Evolutionary conservation across 2,329 filamentous ascomycete species (phyloP), one percentile per base, ranked within the genome.

Genomic region (Neonectria hederae): DNA sequence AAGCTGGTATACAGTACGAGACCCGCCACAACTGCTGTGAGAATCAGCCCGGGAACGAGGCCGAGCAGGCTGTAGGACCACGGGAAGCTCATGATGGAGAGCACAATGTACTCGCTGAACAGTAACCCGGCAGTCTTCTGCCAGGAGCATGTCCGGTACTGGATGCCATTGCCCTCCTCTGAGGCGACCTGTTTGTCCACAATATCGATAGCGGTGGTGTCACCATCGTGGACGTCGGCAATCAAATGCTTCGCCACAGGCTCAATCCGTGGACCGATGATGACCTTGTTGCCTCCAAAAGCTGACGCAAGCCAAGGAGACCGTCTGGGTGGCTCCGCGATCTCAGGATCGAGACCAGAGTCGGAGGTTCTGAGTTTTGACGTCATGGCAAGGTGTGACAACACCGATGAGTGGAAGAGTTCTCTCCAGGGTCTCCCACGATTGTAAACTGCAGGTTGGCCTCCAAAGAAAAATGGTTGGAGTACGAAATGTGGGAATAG

Each of bases 91-190:
- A 97, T 97, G 76, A 97, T 97, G 63, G 87, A 76, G 79, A 97
- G 82, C 77, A 93, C 97, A 63, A 97, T 97, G 78, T 97, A 97
- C 83, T 97, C 94, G 54, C 93, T 96, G 81, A 97, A 97, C 54
- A 97, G 88, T 71, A 97, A 79, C 1, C 91, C 93, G 0, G 94
- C 93, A 57, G 94, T 97, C 91, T 97, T 97, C 75, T 92, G 91
- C 94, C 94, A 97, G 69, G 90, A 94, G 81, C 94, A 97, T 43
- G 93, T 97, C 65, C 94, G 87, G 77, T 97, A 97, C 81, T 97
- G 90, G 79, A 97, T 97, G 11, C 89, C 88, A 78, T 92, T 90
- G 55, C 88, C 89, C 24, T 89, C 86, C 78, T 97, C 94, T 65
- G 91, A 76, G 56, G 90, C 92, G 68, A 95, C 87, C 80, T 97